phyloP scores from a whole-genome alignment of 768 basidiomycete genomes.

The Mycena latifolia region DNA sequence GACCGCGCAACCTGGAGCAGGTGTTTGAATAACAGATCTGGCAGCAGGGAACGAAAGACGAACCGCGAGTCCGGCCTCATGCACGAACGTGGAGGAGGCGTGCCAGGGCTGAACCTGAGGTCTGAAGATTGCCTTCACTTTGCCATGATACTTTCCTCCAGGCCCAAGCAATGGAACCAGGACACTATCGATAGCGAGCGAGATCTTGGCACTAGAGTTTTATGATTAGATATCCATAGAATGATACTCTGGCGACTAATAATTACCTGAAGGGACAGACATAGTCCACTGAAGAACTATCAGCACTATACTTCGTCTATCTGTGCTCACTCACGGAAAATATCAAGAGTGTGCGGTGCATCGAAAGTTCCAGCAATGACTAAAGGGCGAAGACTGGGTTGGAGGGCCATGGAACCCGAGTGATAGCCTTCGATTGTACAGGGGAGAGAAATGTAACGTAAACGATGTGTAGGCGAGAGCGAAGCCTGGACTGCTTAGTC shows the following conservation, averaged over 20 bases:
- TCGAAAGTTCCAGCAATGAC: conserved; percentile 68
- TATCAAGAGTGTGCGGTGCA: conserved; percentile 83
- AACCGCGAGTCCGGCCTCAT: conserved; percentile 88
- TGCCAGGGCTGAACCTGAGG: conserved; percentile 89
- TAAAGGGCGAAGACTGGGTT: conserved; percentile 77
- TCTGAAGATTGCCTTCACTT: conserved; percentile 80
- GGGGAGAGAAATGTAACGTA: too few relatives aligned
- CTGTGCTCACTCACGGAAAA: conserved; percentile 68
- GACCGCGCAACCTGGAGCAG: conserved; percentile 69
- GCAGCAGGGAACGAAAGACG: conserved; percentile 31
- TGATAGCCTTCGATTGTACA: neutral
- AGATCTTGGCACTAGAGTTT: conserved; percentile 66
- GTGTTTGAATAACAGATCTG: neutral
- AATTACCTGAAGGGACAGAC: conserved; percentile 85
- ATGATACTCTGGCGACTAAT: too few relatives aligned
- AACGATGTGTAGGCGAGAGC: too few relatives aligned
- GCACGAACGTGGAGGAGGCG: conserved; percentile 75
- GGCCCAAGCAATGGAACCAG: conserved; percentile 69
- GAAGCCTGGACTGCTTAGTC: too few relatives aligned
- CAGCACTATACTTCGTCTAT: neutral
- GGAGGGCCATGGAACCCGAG: conserved; percentile 73
- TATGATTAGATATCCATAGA: neutral
- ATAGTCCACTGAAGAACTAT: conserved; percentile 74
- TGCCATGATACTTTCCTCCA: conserved; percentile 75
- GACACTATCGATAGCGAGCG: conserved; percentile 68